phyloP scores from a whole-genome alignment of 305 asterid species.

The Vinca major region DNA sequence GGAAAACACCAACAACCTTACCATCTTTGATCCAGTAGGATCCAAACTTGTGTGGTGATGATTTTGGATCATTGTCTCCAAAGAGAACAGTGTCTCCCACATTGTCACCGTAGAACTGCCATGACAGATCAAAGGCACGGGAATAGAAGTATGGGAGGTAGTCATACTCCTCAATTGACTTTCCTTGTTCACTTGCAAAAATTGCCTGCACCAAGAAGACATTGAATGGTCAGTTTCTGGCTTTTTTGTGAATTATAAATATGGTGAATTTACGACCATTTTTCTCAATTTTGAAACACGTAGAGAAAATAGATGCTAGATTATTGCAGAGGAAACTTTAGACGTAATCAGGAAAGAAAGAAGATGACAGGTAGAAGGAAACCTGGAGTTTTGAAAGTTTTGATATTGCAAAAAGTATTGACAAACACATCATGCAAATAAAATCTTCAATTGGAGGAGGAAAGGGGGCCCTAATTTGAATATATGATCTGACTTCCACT shows the following conservation, averaged over 20 bases:
- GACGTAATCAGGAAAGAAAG: too few species aligned
- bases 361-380: too few species aligned
- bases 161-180: slow-evolving; percentile 57
- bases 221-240: background rate
- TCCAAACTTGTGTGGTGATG: slow-evolving; percentile 79
- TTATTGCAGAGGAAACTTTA: background rate
- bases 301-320: background rate
- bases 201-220: slow-evolving; percentile 52
- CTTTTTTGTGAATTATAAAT: background rate
- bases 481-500: too few species aligned
- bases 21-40: slow-evolving; percentile 86
- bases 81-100: slow-evolving; percentile 69
- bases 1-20: slow-evolving; percentile 71
- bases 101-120: slow-evolving; percentile 95
- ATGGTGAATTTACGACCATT: background rate
- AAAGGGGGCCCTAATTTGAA: too few species aligned
- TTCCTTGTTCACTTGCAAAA: slow-evolving; percentile 54
- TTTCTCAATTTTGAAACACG: background rate
- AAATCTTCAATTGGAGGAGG: too few species aligned
- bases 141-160: slow-evolving; percentile 92
- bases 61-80: slow-evolving; percentile 63
- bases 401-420: too few species aligned
- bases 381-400: too few species aligned
- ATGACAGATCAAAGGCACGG: slow-evolving; percentile 78
- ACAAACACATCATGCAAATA: too few species aligned